Evolutionary conservation across 2,329 filamentous ascomycete species (phyloP).

Genomic region (Xylaria sp.): DNA sequence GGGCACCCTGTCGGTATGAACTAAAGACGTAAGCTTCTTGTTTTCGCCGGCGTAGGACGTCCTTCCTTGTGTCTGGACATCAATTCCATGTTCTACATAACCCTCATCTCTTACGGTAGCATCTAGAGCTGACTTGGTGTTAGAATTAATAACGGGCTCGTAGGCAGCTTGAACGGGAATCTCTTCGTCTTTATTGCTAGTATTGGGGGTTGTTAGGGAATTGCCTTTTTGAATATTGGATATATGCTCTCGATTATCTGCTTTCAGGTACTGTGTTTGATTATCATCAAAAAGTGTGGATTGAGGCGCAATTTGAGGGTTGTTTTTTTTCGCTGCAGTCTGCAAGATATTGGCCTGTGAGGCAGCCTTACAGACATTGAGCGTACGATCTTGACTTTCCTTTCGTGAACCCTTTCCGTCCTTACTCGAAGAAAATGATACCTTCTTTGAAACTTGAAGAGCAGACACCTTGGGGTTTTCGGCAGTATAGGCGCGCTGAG

Average conservation of each 20-base stretch:
- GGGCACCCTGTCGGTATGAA: neutral
- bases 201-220: neutral
- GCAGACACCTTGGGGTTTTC: neutral
- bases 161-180: neutral
- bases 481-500: neutral
- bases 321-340: neutral
- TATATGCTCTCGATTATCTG: neutral
- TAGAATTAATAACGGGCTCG: neutral
- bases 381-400: neutral
- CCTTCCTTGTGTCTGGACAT: neutral
- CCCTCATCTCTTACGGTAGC: neutral
- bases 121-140: neutral
- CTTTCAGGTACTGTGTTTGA: neutral
- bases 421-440: neutral
- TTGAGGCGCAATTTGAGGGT: neutral
- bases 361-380: neutral
- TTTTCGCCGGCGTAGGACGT: neutral
- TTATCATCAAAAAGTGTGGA: too few species aligned
- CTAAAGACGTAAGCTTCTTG: conserved; percentile 12
- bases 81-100: too few species aligned
- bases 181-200: neutral
- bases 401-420: neutral
- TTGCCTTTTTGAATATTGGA: neutral
- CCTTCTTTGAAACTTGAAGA: too few species aligned
- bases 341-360: neutral